Conservation (phyloP, 768 basidiomycete species). For the Suillus spraguei region DNA sequence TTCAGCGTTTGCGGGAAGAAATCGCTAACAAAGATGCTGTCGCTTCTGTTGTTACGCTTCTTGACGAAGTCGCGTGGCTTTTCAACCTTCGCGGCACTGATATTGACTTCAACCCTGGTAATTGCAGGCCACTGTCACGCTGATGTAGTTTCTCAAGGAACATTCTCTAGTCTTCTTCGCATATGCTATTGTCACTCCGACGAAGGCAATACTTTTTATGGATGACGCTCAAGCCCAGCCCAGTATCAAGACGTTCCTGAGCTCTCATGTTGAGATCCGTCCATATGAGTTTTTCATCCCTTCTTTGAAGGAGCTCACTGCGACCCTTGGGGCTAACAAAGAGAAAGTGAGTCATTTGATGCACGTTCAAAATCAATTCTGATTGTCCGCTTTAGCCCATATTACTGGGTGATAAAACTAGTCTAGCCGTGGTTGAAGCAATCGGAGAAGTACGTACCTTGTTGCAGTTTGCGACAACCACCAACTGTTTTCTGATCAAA, state of each 20-base stretch:
- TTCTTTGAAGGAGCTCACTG: constrained; percentile 56
- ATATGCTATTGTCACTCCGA: constrained; percentile 76
- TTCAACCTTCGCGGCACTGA: constrained; percentile 93
- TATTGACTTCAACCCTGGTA: constrained; percentile 84
- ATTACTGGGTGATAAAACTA: constrained; percentile 75
- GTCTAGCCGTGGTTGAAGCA: constrained; percentile 79
- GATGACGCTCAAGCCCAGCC: constrained; percentile 50
- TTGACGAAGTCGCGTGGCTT: constrained; percentile 95
- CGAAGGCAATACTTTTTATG: constrained; percentile 67
- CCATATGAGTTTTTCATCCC: constrained; percentile 72
- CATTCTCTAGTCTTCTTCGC: constrained; percentile 78
- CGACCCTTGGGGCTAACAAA: constrained; percentile 35
- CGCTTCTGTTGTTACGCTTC: constrained; percentile 80
- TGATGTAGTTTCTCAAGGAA: constrained; percentile 1
- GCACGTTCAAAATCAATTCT: constrained; percentile 25
- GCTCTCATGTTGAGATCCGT: constrained; percentile 58
- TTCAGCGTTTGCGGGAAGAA: constrained; percentile 65
- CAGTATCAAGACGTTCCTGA: constrained; percentile 50
- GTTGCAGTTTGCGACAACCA: background rate
- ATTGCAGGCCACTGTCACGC: constrained; percentile 3
- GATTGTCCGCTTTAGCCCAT: constrained; percentile 53
- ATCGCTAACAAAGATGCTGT: constrained; percentile 54
- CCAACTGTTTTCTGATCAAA: constrained; percentile 11
- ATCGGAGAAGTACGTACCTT: constrained; percentile 58
- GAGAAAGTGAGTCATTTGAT: constrained; percentile 28